Percentiles rank a stretch among this genome's conserved stretches.
phyloP scores from a whole-genome alignment of 176 grass and related monocot species.

The Panicum miliaceum region DNA sequence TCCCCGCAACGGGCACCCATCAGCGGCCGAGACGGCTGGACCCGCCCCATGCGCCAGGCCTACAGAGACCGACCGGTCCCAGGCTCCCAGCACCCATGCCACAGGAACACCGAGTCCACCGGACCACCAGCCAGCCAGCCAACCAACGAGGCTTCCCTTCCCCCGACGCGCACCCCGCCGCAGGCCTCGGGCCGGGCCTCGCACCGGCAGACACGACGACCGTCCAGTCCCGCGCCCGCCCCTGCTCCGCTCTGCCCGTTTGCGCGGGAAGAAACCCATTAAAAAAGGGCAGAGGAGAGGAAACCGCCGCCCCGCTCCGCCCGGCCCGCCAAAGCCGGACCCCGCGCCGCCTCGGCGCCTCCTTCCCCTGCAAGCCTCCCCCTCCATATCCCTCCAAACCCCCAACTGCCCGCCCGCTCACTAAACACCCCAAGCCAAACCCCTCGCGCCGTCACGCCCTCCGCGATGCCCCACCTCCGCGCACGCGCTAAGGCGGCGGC shows the following conservation, averaged over 20 bases:
- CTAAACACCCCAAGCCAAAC: neutral
- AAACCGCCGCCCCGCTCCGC: slow-evolving; percentile 29
- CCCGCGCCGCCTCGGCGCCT: neutral
- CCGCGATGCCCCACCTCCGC: slow-evolving; percentile 41
- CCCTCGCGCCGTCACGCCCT: neutral
- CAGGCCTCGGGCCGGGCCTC: neutral
- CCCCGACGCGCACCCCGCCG: neutral
- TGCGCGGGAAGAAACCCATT: slow-evolving; percentile 56
- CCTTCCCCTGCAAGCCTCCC: slow-evolving; percentile 32
- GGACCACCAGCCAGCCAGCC: neutral
- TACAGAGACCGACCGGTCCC: neutral
- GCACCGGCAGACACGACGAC: neutral
- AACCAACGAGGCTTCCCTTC: too few relatives aligned
- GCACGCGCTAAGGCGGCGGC: slow-evolving; percentile 11
- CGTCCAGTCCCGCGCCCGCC: neutral
- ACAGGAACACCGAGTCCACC: neutral
- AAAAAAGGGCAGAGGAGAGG: slow-evolving; percentile 27
- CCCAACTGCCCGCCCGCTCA: neutral
- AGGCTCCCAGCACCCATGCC: neutral
- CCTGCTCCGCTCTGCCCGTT: neutral
- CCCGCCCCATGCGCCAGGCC: neutral
- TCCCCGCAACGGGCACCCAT: neutral
- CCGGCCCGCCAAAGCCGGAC: neutral
- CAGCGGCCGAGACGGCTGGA: neutral
- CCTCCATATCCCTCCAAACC: neutral